Base-by-base conservation (phyloP, 495 filamentous ascomycete genomes). In the Apiosordaria backusii region DNA sequence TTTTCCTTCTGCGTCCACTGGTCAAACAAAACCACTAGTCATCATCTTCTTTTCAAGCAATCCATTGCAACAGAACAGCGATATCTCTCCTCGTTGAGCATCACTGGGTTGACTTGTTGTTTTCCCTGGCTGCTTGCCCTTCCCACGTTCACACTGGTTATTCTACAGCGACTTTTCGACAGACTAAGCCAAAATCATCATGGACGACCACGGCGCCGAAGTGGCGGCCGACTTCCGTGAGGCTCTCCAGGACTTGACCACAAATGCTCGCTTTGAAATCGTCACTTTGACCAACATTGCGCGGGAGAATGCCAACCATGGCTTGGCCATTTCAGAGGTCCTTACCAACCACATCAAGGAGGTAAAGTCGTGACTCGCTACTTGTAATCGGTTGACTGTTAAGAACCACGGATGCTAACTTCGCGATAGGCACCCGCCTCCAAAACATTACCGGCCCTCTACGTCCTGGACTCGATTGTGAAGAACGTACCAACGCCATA, bases 401-500 rank as follows among this genome's bases (percentile, higher is more conserved):
- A 53, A 23, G 10, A 27, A 22, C 50, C 40, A 50, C 6, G 21
- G 15, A 27, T 53, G 66, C 67, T 73, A 57, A 73, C 66, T 4
- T 10, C 26, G 23, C 16, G 16, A 50, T 82, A 99, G 94, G 90
- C 88, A 53, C 86, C 92, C 54, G 92, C 95, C 22, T 81, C 83
- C 45, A 90, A 90, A 74, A 99, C 97, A 71, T 81, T 99, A 18
- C 92, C 94, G 23, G 92, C 96, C 2, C 84, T 99, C n/a, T 99
- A 98, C 81, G 89, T 99, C 70, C 90, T 97, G 74, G 95, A 99
- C 80, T 97, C 93, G 9, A 91, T 99, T 64, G 95, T 95, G 72
- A 99, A 99, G 80, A 98, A 98, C 83, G 93, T 98, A 64, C 96
- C 96, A 25, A 97, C 93, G 0, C 96, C 95, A 58, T 99, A 98